Evolutionary conservation across 331 rosid genomes (phyloP).

Genomic region (Cydonia oblonga): DNA sequence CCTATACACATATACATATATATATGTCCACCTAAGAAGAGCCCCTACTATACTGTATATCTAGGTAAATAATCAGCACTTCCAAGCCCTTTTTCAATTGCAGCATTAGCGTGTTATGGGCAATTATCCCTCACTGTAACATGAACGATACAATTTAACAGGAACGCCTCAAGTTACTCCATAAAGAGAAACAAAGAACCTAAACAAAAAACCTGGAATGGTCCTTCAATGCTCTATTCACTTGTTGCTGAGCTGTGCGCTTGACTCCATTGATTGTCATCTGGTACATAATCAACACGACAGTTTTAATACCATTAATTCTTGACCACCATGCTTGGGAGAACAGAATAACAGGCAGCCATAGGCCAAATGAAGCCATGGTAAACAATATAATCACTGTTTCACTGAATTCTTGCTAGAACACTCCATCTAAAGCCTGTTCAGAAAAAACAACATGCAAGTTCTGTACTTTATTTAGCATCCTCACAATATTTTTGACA

Average conservation of each 20-base stretch:
- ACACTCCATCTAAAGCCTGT: background rate
- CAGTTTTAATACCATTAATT: background rate
- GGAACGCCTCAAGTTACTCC: background rate
- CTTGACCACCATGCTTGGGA: background rate
- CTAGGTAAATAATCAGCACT: background rate
- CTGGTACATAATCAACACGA: slow-evolving; percentile 34
- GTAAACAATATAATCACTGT: background rate
- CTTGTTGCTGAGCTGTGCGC: slow-evolving; percentile 95
- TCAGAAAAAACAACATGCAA: background rate
- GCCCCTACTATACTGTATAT: background rate
- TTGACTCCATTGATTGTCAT: slow-evolving; percentile 79
- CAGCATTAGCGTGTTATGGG: background rate
- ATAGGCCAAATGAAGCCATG: background rate
- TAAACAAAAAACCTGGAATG: slow-evolving; percentile 53
- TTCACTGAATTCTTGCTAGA: background rate
- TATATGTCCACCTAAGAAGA: background rate
- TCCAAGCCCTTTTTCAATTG: background rate
- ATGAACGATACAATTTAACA: background rate
- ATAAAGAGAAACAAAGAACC: background rate
- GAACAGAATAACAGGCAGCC: background rate
- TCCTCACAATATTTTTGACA: background rate
- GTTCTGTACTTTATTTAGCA: background rate
- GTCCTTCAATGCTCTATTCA: slow-evolving; percentile 83
- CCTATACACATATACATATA: background rate
- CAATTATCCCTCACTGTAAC: background rate